Evolutionary conservation across 2,329 filamentous ascomycete genomes (phyloP).

Genomic region (Penicillium freii): DNA sequence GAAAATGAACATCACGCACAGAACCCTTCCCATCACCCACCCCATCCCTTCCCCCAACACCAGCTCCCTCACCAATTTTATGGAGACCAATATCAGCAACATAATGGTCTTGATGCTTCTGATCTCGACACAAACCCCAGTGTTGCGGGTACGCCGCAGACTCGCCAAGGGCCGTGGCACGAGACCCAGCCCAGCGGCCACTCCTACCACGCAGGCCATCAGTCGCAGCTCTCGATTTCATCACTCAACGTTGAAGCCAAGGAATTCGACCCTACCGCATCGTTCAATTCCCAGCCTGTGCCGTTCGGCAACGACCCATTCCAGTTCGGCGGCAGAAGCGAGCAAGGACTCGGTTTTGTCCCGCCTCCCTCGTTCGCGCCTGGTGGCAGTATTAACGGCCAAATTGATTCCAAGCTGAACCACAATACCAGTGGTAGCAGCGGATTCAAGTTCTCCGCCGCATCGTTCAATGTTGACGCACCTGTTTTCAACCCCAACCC

Average conservation of each 20-base stretch:
- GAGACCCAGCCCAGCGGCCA: slow-evolving; percentile 32
- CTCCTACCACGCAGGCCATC: slow-evolving; percentile 51
- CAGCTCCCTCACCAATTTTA: slow-evolving; percentile 38
- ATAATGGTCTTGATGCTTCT: slow-evolving; percentile 52
- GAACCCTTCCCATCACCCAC: slow-evolving; percentile 20
- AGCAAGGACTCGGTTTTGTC: slow-evolving; percentile 42
- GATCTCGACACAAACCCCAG: slow-evolving; percentile 74
- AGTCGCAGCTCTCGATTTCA: slow-evolving; percentile 67
- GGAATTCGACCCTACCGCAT: slow-evolving; percentile 68
- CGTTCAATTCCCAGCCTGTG: slow-evolving; percentile 49
- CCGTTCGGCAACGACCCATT: slow-evolving; percentile 46
- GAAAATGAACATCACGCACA: slow-evolving; percentile 31
- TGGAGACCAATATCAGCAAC: slow-evolving; percentile 32
- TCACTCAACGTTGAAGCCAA: slow-evolving; percentile 86
- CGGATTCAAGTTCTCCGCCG: slow-evolving; percentile 64
- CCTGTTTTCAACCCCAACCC: slow-evolving; percentile 77
- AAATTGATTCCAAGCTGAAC: slow-evolving; percentile 15
- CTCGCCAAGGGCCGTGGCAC: slow-evolving; percentile 35
- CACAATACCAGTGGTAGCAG: slow-evolving; percentile 23
- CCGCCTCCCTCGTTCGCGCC: slow-evolving; percentile 71
- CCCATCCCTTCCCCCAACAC: slow-evolving; percentile 27
- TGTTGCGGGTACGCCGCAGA: slow-evolving; percentile 62
- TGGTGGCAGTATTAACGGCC: slow-evolving; percentile 14
- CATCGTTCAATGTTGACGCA: slow-evolving; percentile 72
- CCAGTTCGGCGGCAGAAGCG: slow-evolving; percentile 37